These are phyloP conservation scores for Stemphylium vesicarium DNA, from an alignment of 2,329 filamentous ascomycete species.

Conservation along the genomic window DNA sequence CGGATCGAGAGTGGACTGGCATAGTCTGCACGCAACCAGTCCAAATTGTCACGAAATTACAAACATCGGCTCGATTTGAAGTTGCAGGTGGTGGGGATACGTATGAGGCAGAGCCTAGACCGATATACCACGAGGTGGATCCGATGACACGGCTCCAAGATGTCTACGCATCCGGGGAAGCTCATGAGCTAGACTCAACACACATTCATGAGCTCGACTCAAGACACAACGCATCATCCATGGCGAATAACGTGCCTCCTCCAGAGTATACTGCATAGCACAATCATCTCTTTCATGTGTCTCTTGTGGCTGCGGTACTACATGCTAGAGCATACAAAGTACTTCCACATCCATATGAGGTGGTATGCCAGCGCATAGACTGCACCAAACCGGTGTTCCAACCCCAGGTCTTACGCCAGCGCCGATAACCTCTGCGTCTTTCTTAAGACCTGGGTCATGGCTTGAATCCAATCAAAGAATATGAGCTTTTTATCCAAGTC, in stretches of 20 bases:
- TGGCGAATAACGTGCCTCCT: constrained; percentile 2
- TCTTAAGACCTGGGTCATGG: too few species aligned
- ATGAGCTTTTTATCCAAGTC: too few species aligned
- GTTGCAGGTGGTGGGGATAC: not conserved
- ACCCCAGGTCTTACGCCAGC: too few species aligned
- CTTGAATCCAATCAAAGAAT: too few species aligned
- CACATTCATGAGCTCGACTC: constrained; percentile 6
- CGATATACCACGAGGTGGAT: constrained; percentile 20
- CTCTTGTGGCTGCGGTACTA: too few species aligned
- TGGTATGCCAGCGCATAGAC: too few species aligned
- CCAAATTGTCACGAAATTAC: constrained; percentile 26
- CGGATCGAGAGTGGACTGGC: constrained; percentile 27
- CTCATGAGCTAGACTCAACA: constrained; percentile 5
- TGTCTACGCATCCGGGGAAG: not conserved
- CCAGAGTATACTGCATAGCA: constrained; percentile 7
- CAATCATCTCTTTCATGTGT: too few species aligned
- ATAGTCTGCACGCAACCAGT: constrained; percentile 23
- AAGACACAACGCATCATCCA: not conserved
- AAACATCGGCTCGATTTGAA: not conserved
- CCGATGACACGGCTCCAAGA: constrained; percentile 2
- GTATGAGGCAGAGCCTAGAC: constrained; percentile 5
- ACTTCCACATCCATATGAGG: too few species aligned
- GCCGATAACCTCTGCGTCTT: too few species aligned
- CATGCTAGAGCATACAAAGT: too few species aligned
- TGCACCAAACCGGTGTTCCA: too few species aligned